phyloP scores from a whole-genome alignment of 2,329 filamentous ascomycete genomes.

The Xylariales sp. region DNA sequence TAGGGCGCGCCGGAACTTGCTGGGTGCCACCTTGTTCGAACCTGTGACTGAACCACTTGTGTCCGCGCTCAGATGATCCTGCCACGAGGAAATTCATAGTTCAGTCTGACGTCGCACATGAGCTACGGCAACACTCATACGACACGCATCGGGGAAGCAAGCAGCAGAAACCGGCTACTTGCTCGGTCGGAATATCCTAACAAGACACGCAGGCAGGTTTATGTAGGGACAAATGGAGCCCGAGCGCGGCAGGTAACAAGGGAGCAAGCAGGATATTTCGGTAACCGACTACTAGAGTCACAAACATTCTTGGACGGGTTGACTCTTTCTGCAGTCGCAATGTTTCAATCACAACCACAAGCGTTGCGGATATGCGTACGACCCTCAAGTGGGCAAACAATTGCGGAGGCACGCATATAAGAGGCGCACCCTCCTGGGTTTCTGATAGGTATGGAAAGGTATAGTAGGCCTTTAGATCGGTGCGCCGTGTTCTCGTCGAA shows the following conservation, averaged over 20 bases:
- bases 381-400: background rate
- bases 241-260: background rate
- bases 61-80: conserved; percentile 13
- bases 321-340: background rate
- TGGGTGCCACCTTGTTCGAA: background rate
- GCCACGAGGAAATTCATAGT: conserved; percentile 13
- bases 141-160: conserved; percentile 3
- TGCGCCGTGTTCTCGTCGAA: too few relatives aligned
- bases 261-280: too few relatives aligned
- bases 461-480: too few relatives aligned
- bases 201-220: background rate
- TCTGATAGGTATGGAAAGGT: too few relatives aligned
- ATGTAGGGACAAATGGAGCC: background rate
- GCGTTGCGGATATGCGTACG: background rate
- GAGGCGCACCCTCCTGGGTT: too few relatives aligned
- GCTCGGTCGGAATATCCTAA: background rate
- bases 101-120: conserved; percentile 18
- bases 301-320: background rate
- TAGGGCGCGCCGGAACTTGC: conserved; percentile 13
- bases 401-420: too few relatives aligned
- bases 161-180: conserved; percentile 2
- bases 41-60: conserved; percentile 20
- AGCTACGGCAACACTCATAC: background rate
- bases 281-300: too few relatives aligned
- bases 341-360: background rate